phyloP scores from a whole-genome alignment of 129 eudicot species.

The Solidago caesia region DNA sequence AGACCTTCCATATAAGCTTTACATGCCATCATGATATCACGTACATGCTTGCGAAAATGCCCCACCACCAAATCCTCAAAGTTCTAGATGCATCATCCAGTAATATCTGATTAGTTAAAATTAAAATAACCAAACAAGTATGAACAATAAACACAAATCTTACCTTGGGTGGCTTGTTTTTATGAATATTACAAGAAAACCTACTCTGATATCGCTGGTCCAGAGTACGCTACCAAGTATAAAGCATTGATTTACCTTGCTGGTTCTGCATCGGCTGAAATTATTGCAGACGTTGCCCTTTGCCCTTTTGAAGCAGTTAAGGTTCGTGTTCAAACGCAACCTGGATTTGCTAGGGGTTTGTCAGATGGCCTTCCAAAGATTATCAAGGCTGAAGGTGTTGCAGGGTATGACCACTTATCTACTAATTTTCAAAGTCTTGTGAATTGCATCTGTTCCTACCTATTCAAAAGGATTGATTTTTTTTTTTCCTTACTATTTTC shows the following conservation, averaged over 20 bases:
- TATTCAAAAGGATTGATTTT: constrained; percentile 1
- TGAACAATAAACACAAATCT: not conserved
- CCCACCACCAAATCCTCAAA: not conserved
- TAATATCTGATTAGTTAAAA: not conserved
- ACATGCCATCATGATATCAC: not conserved
- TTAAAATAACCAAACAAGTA: not conserved
- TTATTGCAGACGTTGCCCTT: constrained; percentile 78
- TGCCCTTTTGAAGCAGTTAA: constrained; percentile 93
- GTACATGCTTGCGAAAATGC: not conserved
- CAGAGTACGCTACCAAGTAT: constrained; percentile 80
- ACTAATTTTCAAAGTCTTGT: not conserved
- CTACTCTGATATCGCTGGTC: constrained; percentile 81
- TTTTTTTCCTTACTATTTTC: not conserved
- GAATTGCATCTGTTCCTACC: not conserved
- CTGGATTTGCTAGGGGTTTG: constrained; percentile 76
- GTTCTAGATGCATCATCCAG: not conserved
- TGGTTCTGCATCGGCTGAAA: constrained; percentile 87
- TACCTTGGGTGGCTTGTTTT: constrained; percentile 70
- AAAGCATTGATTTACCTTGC: constrained; percentile 82
- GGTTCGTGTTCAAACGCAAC: constrained; percentile 95
- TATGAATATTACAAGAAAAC: constrained; percentile 84
- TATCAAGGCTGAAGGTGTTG: constrained; percentile 66
- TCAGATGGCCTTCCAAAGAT: constrained; percentile 82
- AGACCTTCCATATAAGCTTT: not conserved
- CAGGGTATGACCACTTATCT: constrained; percentile 44